phyloP scores from a whole-genome alignment of 352 stramenopile genomes.

The Phytopythium sindhum region DNA sequence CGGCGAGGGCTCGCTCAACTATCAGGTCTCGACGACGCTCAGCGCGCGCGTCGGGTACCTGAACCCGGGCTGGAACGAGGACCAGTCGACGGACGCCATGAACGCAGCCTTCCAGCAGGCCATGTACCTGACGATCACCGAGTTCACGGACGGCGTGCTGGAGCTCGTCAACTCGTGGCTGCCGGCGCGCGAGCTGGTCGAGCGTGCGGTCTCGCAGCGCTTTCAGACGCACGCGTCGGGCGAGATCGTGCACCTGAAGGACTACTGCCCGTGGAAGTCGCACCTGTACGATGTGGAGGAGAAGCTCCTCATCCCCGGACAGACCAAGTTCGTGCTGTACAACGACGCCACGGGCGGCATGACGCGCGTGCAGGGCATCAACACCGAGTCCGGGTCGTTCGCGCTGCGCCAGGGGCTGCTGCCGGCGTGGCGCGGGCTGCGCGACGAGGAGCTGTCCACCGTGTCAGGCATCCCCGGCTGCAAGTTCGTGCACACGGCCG shows the following conservation, averaged over 20 bases:
- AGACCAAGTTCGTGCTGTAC: constrained; percentile 98
- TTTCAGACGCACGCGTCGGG: constrained; percentile 90
- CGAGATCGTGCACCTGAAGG: constrained; percentile 92
- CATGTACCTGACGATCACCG: constrained; percentile 92
- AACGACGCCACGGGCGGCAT: constrained; percentile 90
- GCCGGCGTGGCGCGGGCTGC: constrained; percentile 92
- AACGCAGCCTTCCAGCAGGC: constrained; percentile 95
- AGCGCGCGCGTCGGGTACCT: constrained; percentile 88
- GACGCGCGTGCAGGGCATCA: constrained; percentile 96
- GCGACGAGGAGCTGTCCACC: constrained; percentile 90
- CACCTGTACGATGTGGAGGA: constrained; percentile 97
- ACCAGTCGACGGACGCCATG: constrained; percentile 60
- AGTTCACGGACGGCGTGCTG: constrained; percentile 92
- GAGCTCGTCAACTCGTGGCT: constrained; percentile 94
- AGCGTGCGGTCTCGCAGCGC: constrained; percentile 84
- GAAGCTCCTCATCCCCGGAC: constrained; percentile 72
- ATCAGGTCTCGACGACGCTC: constrained; percentile 73
- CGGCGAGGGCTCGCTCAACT: constrained; percentile 53
- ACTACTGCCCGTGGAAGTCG: constrained; percentile 94
- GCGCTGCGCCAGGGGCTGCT: constrained; percentile 90
- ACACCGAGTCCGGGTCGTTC: constrained; percentile 92
- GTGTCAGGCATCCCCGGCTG: constrained; percentile 90
- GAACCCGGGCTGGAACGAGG: constrained; percentile 97
- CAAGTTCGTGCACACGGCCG: constrained; percentile 97
- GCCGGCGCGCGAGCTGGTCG: constrained; percentile 91